Evolutionary conservation across 352 stramenopile species (phyloP), one percentile per base, ranked within the genome.

Genomic region (Elongisporangium prolatum): DNA sequence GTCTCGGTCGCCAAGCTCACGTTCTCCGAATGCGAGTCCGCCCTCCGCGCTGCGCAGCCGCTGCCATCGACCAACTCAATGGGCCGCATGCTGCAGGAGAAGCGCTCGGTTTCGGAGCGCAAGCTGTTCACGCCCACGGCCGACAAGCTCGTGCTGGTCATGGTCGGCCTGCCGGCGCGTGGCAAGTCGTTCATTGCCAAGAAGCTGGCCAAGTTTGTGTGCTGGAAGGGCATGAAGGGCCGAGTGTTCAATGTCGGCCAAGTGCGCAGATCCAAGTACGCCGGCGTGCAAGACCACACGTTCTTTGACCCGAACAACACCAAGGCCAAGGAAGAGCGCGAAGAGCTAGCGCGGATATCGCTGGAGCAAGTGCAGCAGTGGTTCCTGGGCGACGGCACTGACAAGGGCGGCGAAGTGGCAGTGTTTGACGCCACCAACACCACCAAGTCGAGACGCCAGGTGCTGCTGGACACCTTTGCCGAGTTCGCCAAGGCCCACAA

Each of bases 181-280:
- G 95, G 95, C 52, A 98, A 98, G 69, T 98, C 94, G 54, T 97
- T 98, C 68, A 98, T 98, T 65, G 90, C 93, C 54, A 97, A 98
- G 65, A 96, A 97, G 57, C 71, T 93, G 2, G 79, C 72, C 56
- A 90, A 89, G 63, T 91, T 89, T 58, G 70, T 91, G 21, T 84
- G 71, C 57, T 93, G 84, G 84, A 93, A 91, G 56, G 84, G 84
- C n/a, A 68, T 87, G 48, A 72, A 84, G 60, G 80, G 69, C 51
- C 68, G 90, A 38, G 92, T 98, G 16, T 98, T 98, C 71, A 98
- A 98, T 71, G 94, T 98, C 8, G 94, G 93, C 0, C 91, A 98
- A 61, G 89, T 98, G 57, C 85, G 96, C 0, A 84, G 93, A 20
- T 80, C 89, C 56, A 74, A 95, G 48, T 90, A 73, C 60, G 80